A percentile compares a stretch with the other conserved stretches of the same genome.
Conservation (phyloP, 345 rosid genomes). For the Cardamine occulta region DNA sequence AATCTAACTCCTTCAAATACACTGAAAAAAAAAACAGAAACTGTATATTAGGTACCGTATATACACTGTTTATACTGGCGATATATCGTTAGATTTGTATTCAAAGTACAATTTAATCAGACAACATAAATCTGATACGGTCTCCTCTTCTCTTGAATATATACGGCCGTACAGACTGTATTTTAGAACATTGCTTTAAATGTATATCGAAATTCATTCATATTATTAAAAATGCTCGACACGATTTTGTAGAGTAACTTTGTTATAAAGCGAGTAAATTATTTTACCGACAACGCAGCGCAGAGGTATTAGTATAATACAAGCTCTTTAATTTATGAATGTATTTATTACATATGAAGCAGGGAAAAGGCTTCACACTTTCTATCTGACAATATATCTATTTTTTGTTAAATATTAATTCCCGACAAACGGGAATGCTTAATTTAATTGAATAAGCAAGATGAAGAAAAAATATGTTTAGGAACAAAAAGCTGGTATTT, state of each 20-base stretch:
- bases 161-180: no score
- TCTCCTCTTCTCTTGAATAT: no score
- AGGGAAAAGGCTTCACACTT: constrained; percentile 41
- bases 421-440: constrained; percentile 26
- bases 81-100: no score
- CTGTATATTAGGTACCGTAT: no score
- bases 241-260: not conserved
- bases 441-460: constrained; percentile 10
- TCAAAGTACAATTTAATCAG: no score
- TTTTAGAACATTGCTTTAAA: no score
- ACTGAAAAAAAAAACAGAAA: no score
- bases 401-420: not conserved
- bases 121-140: no score
- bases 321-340: constrained; percentile 1
- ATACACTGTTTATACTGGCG: no score
- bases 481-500: constrained; percentile 11
- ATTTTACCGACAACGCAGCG: constrained; percentile 31
- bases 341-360: constrained; percentile 23
- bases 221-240: not conserved
- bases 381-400: constrained; percentile 33
- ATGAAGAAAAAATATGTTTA: not conserved
- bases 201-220: not conserved
- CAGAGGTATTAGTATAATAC: constrained; percentile 16
- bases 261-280: not conserved
- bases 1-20: no score